A percentile compares a stretch with the other conserved stretches of the same genome.
These are phyloP conservation scores for Echeveria elegans DNA, from an alignment of 164 flowering plant species.

Conservation along the genomic window DNA sequence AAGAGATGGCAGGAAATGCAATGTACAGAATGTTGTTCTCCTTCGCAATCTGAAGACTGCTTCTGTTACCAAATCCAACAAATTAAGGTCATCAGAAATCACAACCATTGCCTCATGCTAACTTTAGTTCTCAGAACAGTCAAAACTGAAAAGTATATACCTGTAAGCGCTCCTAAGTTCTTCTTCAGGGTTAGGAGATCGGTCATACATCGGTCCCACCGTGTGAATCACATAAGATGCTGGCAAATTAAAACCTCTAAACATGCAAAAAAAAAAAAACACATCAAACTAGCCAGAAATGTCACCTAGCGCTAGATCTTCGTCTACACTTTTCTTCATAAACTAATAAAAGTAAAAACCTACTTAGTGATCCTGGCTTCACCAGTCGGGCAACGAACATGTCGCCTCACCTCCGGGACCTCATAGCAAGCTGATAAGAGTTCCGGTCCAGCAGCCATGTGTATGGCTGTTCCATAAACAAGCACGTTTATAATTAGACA, in stretches of 20 bases:
- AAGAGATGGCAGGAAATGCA: conserved; percentile 93
- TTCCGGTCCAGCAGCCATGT: conserved; percentile 88
- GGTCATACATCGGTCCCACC: conserved; percentile 80
- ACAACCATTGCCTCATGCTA: not conserved
- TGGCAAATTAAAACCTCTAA: conserved; percentile 82
- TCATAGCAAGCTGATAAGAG: conserved; percentile 57
- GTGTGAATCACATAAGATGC: conserved; percentile 89
- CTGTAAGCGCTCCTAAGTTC: conserved; percentile 61
- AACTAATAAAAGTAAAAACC: conserved; percentile 11
- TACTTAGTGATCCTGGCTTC: conserved; percentile 95
- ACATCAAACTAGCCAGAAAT: not conserved
- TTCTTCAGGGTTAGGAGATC: conserved; percentile 43
- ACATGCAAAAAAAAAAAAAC: conserved; percentile 17
- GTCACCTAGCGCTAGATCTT: not conserved
- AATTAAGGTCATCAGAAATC: conserved; percentile 1
- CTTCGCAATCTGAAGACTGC: conserved; percentile 59
- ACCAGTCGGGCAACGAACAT: conserved; percentile 86
- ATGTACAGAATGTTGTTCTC: conserved; percentile 68
- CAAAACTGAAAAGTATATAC: conserved; percentile 29
- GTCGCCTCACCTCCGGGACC: conserved; percentile 70
- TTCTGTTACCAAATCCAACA: conserved; percentile 35
- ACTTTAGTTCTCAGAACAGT: not conserved
- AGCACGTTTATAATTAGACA: conserved; percentile 1
- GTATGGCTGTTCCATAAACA: conserved; percentile 51
- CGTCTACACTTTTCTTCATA: not conserved